Conservation (phyloP, 2,329 filamentous ascomycete species). For the Plectosphaerella plurivora region DNA sequence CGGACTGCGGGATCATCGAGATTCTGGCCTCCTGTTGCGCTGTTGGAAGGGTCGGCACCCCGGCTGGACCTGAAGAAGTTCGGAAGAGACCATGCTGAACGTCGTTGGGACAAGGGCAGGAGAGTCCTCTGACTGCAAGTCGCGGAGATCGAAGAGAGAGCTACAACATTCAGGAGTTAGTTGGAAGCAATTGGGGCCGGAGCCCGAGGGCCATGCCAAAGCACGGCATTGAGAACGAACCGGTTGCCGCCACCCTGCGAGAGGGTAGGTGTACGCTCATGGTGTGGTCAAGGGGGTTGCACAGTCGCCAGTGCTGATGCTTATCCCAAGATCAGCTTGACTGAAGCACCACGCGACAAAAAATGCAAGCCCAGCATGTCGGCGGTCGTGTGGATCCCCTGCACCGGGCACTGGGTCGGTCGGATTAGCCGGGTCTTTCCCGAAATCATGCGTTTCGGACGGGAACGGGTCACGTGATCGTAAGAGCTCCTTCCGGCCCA, state of each 20-base stretch:
- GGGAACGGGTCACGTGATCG: background rate
- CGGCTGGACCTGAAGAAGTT: slow-evolving; percentile 27
- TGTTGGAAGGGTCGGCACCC: slow-evolving; percentile 16
- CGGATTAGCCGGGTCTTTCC: background rate
- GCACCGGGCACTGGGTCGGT: too few species aligned
- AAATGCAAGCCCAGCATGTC: too few species aligned
- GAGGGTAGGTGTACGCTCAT: slow-evolving; percentile 66
- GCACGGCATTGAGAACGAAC: slow-evolving; percentile 36
- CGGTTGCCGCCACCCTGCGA: slow-evolving; percentile 54
- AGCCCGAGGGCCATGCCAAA: background rate
- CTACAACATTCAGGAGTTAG: background rate
- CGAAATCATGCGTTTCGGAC: background rate
- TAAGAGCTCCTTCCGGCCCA: background rate
- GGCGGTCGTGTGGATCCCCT: too few species aligned
- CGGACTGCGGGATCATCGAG: slow-evolving; percentile 38
- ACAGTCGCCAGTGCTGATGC: too few species aligned
- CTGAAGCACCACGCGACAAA: too few species aligned
- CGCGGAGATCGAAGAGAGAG: background rate
- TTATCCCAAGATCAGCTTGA: too few species aligned
- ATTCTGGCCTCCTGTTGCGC: slow-evolving; percentile 27
- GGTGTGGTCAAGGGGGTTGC: slow-evolving; percentile 8
- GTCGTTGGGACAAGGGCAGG: slow-evolving; percentile 27
- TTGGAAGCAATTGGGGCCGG: background rate
- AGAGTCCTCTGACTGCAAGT: slow-evolving; percentile 6
- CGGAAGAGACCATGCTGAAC: slow-evolving; percentile 37